Base-by-base conservation (phyloP, 345 rosid genomes). In the Theobroma cacao region DNA sequence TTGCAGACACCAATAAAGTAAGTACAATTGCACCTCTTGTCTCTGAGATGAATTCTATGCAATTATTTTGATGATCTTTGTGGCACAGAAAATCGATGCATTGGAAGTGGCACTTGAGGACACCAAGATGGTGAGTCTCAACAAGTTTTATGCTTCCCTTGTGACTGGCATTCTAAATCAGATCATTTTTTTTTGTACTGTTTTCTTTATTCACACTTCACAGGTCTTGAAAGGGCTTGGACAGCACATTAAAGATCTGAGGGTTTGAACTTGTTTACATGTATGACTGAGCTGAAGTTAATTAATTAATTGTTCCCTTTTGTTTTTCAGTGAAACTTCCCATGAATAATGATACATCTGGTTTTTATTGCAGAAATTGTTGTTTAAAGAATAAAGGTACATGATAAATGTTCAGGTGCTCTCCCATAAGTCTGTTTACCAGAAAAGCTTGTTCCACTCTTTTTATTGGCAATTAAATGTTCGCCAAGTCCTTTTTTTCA, bases 211-310 rank as follows among this genome's bases (percentile, higher is more conserved):
- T 75, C 68, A 33, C 6, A 31, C 76, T 8, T 43, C 8, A 7
- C 79, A 90, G 91, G 87, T 80, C 47, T 26, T 88, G 79, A 72
- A 73, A 69, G 85, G 84, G 72, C 82, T 88, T 53, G 77, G 61
- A 14, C 83, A 78, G 10, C 84, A 80, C 2, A 38, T 87, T 31
- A 77, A 82, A 79, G 81, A 78, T 17, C 58, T 85, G 78, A 77
- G 53, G 60, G 47, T 0, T 62, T 81, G 26, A 84, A 12, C 58
- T 36, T 24, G 53, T 34, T 24, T 58, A 28, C 68, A 75, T 33
- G 74, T 72, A 63, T 72, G 69, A 31, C 14, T 59, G 24, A 22
- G 74, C 9, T 48, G 77, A 48, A 50, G 28, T 26, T 41, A 31
- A 12, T 66, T 38, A 11, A 56, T 50, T n/a, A 53, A 12, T 2